Conservation (phyloP, 345 rosid genomes). For the Clarkia xantiana region DNA sequence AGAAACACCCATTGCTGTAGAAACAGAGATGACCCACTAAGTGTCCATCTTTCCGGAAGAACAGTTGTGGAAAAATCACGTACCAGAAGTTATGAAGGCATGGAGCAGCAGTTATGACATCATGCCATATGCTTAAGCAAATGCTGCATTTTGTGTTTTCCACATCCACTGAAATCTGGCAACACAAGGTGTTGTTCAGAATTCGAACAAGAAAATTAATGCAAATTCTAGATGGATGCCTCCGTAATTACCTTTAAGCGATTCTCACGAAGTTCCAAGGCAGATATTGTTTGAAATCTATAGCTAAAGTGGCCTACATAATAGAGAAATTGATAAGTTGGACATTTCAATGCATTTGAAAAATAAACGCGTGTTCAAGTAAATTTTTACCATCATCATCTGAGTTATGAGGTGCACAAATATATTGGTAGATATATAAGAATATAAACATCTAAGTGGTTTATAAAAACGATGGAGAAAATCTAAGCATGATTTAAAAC, state of each 20-base stretch:
- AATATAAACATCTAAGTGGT: not conserved
- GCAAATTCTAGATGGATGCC: not conserved
- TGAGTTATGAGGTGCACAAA: not conserved
- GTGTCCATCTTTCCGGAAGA: not conserved
- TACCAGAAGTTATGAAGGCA: slow-evolving; percentile 95
- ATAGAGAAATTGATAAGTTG: slow-evolving; percentile 1
- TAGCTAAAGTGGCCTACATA: slow-evolving; percentile 48
- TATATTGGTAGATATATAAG: not conserved
- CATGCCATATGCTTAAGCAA: slow-evolving; percentile 88
- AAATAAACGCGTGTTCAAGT: not conserved
- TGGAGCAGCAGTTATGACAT: slow-evolving; percentile 84
- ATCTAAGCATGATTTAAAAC: too few relatives aligned
- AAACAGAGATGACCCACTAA: slow-evolving; percentile 13
- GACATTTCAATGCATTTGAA: slow-evolving; percentile 4
- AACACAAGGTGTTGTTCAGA: slow-evolving; percentile 6
- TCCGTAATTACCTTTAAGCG: slow-evolving; percentile 35
- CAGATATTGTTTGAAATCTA: slow-evolving; percentile 53
- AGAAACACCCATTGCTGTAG: slow-evolving; percentile 90
- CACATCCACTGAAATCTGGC: slow-evolving; percentile 53
- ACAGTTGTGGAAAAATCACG: slow-evolving; percentile 3
- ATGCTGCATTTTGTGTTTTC: slow-evolving; percentile 86
- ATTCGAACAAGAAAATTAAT: not conserved
- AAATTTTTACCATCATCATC: too few relatives aligned
- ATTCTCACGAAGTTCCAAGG: slow-evolving; percentile 23
- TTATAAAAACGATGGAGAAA: too few relatives aligned